Conservation (phyloP, 2,329 filamentous ascomycete species). For the Pseudopithomyces chartarum region DNA sequence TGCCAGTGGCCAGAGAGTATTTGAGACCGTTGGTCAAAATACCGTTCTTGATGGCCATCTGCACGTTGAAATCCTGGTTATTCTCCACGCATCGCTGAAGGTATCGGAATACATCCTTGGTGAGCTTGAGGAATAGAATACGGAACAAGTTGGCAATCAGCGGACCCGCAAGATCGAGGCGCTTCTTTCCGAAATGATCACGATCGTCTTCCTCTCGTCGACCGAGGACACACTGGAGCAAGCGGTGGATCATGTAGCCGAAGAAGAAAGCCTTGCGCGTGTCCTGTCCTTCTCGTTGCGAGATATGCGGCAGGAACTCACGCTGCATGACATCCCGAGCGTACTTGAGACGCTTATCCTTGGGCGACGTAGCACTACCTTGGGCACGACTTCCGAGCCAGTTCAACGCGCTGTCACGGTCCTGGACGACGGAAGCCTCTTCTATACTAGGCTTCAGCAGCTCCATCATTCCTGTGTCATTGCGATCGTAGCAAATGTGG, state of each 20-base stretch:
- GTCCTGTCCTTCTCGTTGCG: conserved; percentile 90
- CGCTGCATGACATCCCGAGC: conserved; percentile 96
- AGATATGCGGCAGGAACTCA: conserved; percentile 95
- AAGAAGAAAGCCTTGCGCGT: conserved; percentile 97
- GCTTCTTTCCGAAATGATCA: conserved; percentile 99
- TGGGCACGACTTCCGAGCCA: conserved; percentile 93
- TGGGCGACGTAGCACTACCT: conserved; percentile 70
- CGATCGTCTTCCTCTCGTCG: conserved; percentile 94
- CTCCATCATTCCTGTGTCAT: conserved; percentile 95
- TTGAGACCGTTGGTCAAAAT: conserved; percentile 94
- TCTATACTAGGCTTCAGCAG: conserved; percentile 97
- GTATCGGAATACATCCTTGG: conserved; percentile 87
- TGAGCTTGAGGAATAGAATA: conserved; percentile 86
- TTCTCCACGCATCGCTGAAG: conserved; percentile 91
- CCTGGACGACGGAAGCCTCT: conserved; percentile 94
- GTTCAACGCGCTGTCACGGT: conserved; percentile 90
- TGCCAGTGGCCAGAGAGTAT: conserved; percentile 95
- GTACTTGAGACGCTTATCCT: conserved; percentile 88
- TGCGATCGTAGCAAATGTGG: conserved; percentile 94
- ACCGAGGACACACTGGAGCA: conserved; percentile 90
- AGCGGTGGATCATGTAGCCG: conserved; percentile 97
- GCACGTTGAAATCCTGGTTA: conserved; percentile 86
- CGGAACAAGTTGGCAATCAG: conserved; percentile 96
- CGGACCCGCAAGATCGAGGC: conserved; percentile 91
- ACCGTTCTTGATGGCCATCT: conserved; percentile 85